Conservation (phyloP, 192 early-diverging fungal genomes). For the Podochytrium sp. region DNA sequence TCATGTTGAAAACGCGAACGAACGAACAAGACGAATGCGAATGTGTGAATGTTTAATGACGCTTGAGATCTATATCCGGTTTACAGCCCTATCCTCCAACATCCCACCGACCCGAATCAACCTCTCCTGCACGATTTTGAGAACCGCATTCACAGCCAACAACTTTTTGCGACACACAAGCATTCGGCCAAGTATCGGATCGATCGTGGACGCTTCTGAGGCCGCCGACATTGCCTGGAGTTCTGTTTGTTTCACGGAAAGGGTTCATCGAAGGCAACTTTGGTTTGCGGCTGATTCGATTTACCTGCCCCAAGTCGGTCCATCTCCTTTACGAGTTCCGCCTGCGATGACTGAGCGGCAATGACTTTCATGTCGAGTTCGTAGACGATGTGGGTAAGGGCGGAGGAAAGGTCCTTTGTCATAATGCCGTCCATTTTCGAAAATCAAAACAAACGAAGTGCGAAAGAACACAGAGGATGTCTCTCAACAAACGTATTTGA, state of each 20-base stretch:
- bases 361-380: conserved; percentile 36
- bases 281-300: background rate
- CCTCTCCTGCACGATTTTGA: conserved; percentile 10
- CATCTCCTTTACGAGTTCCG: conserved; percentile 33
- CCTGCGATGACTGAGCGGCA: conserved; percentile 25
- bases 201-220: conserved; percentile 16
- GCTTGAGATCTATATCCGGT: no score
- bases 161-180: conserved; percentile 19
- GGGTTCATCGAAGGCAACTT: background rate
- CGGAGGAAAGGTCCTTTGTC: background rate
- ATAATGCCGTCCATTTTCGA: no score
- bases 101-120: conserved; percentile 1
- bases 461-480: no score
- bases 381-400: conserved; percentile 19
- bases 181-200: conserved; percentile 19
- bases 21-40: no score
- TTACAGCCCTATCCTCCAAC: no score
- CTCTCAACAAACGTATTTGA: no score
- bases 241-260: conserved; percentile 1
- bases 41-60: no score
- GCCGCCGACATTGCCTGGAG: conserved; percentile 11
- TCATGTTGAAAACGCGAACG: no score
- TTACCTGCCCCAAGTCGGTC: conserved; percentile 23
- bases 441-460: no score
- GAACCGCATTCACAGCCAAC: background rate